Percentiles rank a stretch among this genome's conserved stretches.
Evolutionary conservation across 176 grass and related monocot genomes (phyloP).

Genomic region (Aegilops longissima): DNA sequence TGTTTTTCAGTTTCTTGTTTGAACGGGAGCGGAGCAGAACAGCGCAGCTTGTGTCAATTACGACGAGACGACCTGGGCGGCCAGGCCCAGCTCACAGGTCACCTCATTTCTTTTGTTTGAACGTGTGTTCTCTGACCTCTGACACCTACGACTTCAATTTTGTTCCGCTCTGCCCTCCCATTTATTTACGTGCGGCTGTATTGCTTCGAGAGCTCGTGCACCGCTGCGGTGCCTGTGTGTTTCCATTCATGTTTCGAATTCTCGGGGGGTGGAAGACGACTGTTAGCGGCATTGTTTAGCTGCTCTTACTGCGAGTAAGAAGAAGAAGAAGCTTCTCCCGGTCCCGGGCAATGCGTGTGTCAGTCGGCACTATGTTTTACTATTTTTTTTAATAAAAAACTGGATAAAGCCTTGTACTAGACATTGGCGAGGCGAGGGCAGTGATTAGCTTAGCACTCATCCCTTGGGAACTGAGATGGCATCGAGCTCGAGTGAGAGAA

Average conservation of each 20-base stretch:
- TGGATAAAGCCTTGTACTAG: neutral
- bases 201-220: neutral
- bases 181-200: neutral
- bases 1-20: neutral
- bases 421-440: neutral
- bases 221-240: neutral
- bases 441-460: neutral
- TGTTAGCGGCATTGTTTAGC: neutral
- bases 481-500: neutral
- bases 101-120: neutral
- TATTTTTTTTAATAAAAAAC: neutral
- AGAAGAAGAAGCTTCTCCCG: neutral
- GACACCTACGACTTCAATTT: slow-evolving; percentile 18
- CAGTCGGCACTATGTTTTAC: neutral
- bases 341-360: neutral
- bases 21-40: neutral
- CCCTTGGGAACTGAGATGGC: neutral
- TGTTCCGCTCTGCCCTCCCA: slow-evolving; percentile 1
- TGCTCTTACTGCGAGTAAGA: neutral
- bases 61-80: slow-evolving; percentile 24
- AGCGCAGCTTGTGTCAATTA: neutral
- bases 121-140: slow-evolving; percentile 19
- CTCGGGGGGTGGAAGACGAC: neutral
- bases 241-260: neutral
- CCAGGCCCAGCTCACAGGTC: neutral